Evolutionary conservation across 495 filamentous ascomycete species (phyloP).

Genomic region (Aspergillus bertholletiae): DNA sequence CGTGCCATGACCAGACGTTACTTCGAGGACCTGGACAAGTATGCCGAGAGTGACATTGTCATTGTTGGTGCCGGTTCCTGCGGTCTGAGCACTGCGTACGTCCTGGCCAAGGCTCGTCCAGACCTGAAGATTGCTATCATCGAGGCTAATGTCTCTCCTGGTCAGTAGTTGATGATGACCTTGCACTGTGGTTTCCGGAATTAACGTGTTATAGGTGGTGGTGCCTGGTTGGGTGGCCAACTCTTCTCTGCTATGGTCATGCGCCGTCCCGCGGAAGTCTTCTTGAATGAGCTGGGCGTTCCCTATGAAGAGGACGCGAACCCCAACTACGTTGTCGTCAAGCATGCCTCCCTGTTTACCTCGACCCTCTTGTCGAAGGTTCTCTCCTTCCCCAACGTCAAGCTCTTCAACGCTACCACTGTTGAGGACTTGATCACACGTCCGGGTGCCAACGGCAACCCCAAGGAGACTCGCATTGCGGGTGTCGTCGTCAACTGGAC

Average conservation of each 20-base stretch:
- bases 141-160: constrained; percentile 80
- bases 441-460: constrained; percentile 32
- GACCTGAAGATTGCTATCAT: constrained; percentile 91
- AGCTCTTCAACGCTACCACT: constrained; percentile 90
- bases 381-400: constrained; percentile 79
- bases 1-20: constrained; percentile 91
- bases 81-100: constrained; percentile 79
- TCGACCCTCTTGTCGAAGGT: constrained; percentile 80
- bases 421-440: constrained; percentile 91
- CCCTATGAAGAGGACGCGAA: constrained; percentile 87
- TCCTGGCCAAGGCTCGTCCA: constrained; percentile 76
- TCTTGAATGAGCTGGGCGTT: constrained; percentile 74
- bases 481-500: constrained; percentile 96
- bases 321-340: constrained; percentile 83
- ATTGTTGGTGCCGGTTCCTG: constrained; percentile 88
- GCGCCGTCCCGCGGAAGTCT: constrained; percentile 83
- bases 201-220: constrained; percentile 52
- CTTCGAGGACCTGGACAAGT: constrained; percentile 83
- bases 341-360: constrained; percentile 90
- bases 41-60: constrained; percentile 88
- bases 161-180: constrained; percentile 17
- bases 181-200: too few relatives aligned
- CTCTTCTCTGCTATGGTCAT: constrained; percentile 92
- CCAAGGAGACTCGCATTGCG: constrained; percentile 61
- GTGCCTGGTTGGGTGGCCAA: constrained; percentile 90